Percentiles rank a stretch among this genome's conserved stretches.
Conservation (phyloP, 371 early-diverging fungal species). For the Syncephalastrum contaminatum region DNA sequence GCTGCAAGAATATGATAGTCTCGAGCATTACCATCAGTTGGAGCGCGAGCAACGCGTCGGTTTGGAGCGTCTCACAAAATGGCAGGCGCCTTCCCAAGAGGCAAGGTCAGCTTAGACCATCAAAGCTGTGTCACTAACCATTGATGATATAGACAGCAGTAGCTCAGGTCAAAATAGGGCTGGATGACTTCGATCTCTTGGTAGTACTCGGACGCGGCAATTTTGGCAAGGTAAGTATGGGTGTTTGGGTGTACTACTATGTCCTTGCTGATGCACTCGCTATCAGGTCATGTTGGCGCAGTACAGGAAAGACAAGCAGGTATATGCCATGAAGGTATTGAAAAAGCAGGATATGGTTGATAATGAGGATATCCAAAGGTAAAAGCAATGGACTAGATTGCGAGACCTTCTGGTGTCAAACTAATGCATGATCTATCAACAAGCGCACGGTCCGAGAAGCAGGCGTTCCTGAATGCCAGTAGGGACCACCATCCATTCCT, state of each 20-base stretch:
- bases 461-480: constrained; percentile 88
- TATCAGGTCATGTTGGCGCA: constrained; percentile 92
- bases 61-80: too few species aligned
- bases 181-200: constrained; percentile 86
- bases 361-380: constrained; percentile 88
- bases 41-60: too few species aligned
- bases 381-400: neutral
- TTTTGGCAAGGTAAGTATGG: constrained; percentile 86
- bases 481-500: constrained; percentile 93
- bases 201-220: constrained; percentile 96
- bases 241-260: neutral
- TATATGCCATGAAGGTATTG: constrained; percentile 97
- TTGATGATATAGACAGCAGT: constrained; percentile 21
- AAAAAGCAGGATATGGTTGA: constrained; percentile 95
- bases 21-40: too few species aligned
- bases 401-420: neutral
- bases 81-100: too few species aligned
- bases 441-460: constrained; percentile 90
- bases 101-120: too few species aligned
- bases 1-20: too few species aligned
- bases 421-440: neutral
- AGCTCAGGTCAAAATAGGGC: constrained; percentile 40
- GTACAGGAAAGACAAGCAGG: constrained; percentile 71
- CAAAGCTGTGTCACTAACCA: too few species aligned
- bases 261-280: constrained; percentile 26